Base-by-base conservation (phyloP, 2,329 filamentous ascomycete genomes). In the Capronia coronata region DNA sequence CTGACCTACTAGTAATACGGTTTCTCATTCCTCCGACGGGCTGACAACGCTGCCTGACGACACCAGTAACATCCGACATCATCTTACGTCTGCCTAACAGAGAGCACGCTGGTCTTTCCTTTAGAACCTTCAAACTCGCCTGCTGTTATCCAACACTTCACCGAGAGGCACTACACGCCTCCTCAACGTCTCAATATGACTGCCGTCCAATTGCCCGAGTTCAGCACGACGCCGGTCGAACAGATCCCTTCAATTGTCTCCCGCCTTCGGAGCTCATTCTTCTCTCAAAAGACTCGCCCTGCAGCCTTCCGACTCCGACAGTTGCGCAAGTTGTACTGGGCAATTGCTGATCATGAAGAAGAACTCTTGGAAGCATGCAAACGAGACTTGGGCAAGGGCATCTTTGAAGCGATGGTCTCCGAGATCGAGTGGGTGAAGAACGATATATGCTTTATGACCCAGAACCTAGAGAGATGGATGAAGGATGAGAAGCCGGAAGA, bases 251-350 rank as follows among this genome's bases (percentile, higher is more conserved):
- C 67, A 52, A 77, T 77, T 35, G 78, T 82, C 63, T 73, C 78
- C 49, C 76, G 71, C 5, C 71, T 85, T 37, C 82, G 82, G 63
- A 70, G 75, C 44, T 81, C 83, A n/a, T 97, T 87, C 70, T 76
- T 77, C 60, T 78, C 86, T 14, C 83, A 89, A 67, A 86, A 84
- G 71, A 96, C 90, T 37, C 88, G 88, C 65, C 78, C 87, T 47
- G 65, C 96, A 53, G 78, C 87, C 62, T 97, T 85, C 72, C 83
- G 93, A 56, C 75, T 90, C 56, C 76, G 80, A 47, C 93, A 97
- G 75, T 80, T 98, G 54, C 85, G 90, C 61, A 91, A 89, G 76
- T 82, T 97, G 49, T 97, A 95, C 75, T 97, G 93, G 93, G 89
- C 79, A 9, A 59, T 96, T 59, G 82, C 82, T 58, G 91, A 97